Base-by-base conservation (phyloP, 192 early-diverging fungal species). In the Entomortierella lignicola region DNA sequence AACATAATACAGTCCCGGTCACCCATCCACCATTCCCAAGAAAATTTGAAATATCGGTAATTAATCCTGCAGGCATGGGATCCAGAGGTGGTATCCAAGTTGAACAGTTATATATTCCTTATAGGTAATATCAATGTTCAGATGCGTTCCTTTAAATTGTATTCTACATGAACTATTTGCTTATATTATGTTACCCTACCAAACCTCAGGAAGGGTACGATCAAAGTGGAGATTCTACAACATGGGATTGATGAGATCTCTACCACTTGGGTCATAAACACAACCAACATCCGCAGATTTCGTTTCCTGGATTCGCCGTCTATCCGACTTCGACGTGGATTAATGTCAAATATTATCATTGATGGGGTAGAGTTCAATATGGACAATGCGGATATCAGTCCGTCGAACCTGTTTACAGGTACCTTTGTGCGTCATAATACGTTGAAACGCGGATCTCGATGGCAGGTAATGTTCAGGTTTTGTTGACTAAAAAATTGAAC, bases 51-150 rank as follows among this genome's bases (percentile, higher is more conserved):
- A 65, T 94, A 27, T 84, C 82, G 0, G 81, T 89, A 0, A 66
- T 91, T 12, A 94, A 93, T 58, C 93, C 93, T 8, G 89, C 87
- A 11, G 80, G 84, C 12, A 89, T 85, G 70, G 93, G 91, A 37
- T 79, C 85, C 29, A 91, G 87, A 65, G 85, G 85, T 11, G 91
- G 92, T 0, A 89, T 94, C 50, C 64, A 80, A 30, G 85, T 94
- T 53, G 83, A 93, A 39, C 92, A 94, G 55, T 65, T 93, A 13
- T 60, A 62, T 30, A 86, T 89, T 37, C 91, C 93, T 0, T 94
- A 81, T 65, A 80, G 91, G 91, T 92, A 85, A 41, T 11, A 13
- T 18, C 17, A 20, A 3, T 8, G 29, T 47, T 26, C 8, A 47
- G 44, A 20, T 15, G n/a, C n/a, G n/a, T n/a, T n/a, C n/a, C n/a